Evolutionary conservation across 345 rosid species (phyloP).

Genomic region (Gossypium turneri): DNA sequence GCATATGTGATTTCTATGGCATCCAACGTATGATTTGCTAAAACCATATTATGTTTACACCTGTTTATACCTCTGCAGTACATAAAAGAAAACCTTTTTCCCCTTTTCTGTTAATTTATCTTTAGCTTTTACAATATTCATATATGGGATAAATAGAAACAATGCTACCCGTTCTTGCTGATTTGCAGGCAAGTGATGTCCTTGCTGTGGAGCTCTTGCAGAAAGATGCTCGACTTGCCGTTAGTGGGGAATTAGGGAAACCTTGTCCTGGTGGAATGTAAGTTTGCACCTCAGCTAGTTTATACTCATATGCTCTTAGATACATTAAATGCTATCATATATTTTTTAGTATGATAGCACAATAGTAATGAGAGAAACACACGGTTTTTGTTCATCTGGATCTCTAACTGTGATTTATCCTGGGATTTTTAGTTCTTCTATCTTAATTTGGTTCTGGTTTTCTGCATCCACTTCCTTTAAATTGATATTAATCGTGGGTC

Average conservation of each 20-base stretch:
- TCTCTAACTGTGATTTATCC: conserved; percentile 3
- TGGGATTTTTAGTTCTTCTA: neutral
- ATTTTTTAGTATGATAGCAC: neutral
- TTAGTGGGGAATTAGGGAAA: conserved; percentile 76
- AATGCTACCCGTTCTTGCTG: conserved; percentile 18
- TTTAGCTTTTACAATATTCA: neutral
- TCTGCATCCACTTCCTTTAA: conserved; percentile 4
- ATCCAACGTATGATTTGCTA: conserved; percentile 60
- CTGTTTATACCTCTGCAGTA: conserved; percentile 13
- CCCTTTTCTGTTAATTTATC: neutral
- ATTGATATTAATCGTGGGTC: neutral
- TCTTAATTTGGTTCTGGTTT: neutral
- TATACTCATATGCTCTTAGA: conserved; percentile 1
- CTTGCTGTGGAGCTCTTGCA: conserved; percentile 96
- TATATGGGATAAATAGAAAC: conserved; percentile 5
- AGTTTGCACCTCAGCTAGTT: conserved; percentile 23
- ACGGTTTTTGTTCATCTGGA: neutral
- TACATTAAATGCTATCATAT: neutral
- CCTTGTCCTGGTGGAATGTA: conserved; percentile 93
- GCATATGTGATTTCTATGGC: conserved; percentile 99
- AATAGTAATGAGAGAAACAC: neutral
- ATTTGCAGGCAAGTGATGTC: conserved; percentile 87
- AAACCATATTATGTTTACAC: conserved; percentile 13
- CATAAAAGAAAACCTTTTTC: neutral
- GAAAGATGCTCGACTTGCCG: conserved; percentile 85